phyloP scores from a whole-genome alignment of 768 basidiomycete genomes.

The Termitomyces sp. region DNA sequence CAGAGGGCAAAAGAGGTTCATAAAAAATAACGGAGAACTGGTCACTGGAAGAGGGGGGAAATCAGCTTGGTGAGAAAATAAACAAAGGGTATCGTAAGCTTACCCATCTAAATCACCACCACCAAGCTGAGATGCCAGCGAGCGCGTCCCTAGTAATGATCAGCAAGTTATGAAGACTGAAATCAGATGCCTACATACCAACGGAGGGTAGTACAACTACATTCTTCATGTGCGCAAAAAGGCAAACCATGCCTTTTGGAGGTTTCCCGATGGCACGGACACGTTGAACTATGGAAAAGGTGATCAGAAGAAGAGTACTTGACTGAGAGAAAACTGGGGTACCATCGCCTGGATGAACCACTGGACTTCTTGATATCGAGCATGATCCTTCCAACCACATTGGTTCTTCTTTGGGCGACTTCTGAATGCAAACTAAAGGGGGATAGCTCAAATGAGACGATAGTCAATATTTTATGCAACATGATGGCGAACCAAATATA shows the following conservation, averaged over 20 bases:
- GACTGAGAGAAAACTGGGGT: slow-evolving; percentile 4
- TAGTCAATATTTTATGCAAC: not conserved
- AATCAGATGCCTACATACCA: slow-evolving; percentile 32
- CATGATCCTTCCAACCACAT: slow-evolving; percentile 58
- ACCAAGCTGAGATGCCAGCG: slow-evolving; percentile 64
- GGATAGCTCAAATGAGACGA: not conserved
- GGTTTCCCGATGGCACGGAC: slow-evolving; percentile 72
- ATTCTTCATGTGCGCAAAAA: slow-evolving; percentile 62
- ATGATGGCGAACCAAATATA: slow-evolving; percentile 56
- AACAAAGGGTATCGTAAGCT: slow-evolving; percentile 8
- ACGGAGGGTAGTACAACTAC: slow-evolving; percentile 67
- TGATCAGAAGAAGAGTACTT: slow-evolving; percentile 1
- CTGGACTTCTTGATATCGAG: slow-evolving; percentile 68
- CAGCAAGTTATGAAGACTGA: not conserved
- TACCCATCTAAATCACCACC: slow-evolving; percentile 85
- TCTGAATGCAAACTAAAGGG: slow-evolving; percentile 54
- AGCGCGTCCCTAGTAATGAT: slow-evolving; percentile 44
- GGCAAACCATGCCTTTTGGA: slow-evolving; percentile 48
- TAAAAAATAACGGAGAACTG: slow-evolving; percentile 59
- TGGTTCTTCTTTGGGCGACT: slow-evolving; percentile 44
- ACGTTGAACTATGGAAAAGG: slow-evolving; percentile 49
- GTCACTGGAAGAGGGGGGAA: slow-evolving; percentile 41
- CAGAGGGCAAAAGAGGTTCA: slow-evolving; percentile 50
- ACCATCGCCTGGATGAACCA: slow-evolving; percentile 77
- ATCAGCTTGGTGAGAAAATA: not conserved